phyloP scores from a whole-genome alignment of 805 yeast species.

The Lipomyces starkeyi region DNA sequence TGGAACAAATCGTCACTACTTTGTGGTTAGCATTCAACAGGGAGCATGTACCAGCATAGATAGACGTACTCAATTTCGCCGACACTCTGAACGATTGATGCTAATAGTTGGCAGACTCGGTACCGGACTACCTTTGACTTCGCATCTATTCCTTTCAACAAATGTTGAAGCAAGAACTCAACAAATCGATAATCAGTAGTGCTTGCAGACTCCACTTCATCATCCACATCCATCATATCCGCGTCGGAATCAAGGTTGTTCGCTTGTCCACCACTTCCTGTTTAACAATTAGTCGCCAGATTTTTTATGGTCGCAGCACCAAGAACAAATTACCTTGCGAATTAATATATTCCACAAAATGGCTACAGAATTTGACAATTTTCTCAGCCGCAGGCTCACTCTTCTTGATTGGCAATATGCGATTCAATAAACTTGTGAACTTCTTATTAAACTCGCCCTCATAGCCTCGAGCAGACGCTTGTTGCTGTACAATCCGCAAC shows the following conservation, averaged over 20 bases:
- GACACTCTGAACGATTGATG: constrained; percentile 70
- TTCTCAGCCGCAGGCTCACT: constrained; percentile 76
- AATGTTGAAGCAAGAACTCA: constrained; percentile 64
- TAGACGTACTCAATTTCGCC: constrained; percentile 64
- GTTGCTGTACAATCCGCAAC: constrained; percentile 61
- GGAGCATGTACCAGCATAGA: not conserved
- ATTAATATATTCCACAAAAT: constrained; percentile 58
- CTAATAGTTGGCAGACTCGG: constrained; percentile 76
- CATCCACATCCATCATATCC: constrained; percentile 43
- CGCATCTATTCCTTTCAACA: constrained; percentile 79
- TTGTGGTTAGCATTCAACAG: not conserved
- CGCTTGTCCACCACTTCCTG: not conserved
- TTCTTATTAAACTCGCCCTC: constrained; percentile 64
- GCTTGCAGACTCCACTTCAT: constrained; percentile 49
- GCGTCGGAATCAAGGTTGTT: constrained; percentile 33
- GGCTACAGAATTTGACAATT: constrained; percentile 69
- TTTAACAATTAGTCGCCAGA: not conserved
- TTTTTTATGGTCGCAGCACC: not conserved
- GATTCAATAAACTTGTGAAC: constrained; percentile 67
- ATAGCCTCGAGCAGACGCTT: constrained; percentile 58
- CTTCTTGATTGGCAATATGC: constrained; percentile 69
- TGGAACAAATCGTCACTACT: constrained; percentile 63
- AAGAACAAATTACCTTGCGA: constrained; percentile 23
- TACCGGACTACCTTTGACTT: constrained; percentile 77
- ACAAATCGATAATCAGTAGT: constrained; percentile 58